Evolutionary conservation across 108 stramenopile species (phyloP).

Genomic region (Cyclostephanos tholiformis): DNA sequence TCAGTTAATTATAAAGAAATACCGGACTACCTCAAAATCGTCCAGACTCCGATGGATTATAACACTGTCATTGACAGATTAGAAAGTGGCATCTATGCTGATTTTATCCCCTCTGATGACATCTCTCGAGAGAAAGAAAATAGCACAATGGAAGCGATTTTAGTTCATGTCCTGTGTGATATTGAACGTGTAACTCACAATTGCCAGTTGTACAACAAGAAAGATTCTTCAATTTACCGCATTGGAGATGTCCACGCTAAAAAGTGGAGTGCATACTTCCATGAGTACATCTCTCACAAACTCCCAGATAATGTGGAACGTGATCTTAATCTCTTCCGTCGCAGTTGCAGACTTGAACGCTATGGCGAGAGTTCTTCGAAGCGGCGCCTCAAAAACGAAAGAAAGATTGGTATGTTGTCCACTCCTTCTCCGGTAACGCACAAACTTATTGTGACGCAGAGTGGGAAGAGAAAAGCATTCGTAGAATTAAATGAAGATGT

Average conservation of each 20-base stretch:
- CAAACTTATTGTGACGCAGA: background rate
- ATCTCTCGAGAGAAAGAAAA: slow-evolving; percentile 24
- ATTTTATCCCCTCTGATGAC: slow-evolving; percentile 22
- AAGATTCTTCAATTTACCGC: slow-evolving; percentile 26
- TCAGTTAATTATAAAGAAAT: slow-evolving; percentile 12
- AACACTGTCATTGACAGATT: slow-evolving; percentile 34
- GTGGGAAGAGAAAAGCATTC: background rate
- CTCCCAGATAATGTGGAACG: slow-evolving; percentile 31
- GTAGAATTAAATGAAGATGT: slow-evolving; percentile 7
- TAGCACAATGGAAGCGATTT: slow-evolving; percentile 41
- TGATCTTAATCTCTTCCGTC: slow-evolving; percentile 15
- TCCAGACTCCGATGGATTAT: slow-evolving; percentile 48
- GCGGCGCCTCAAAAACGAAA: slow-evolving; percentile 3
- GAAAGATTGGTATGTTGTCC: background rate
- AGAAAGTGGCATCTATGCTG: slow-evolving; percentile 35
- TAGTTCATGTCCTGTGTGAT: slow-evolving; percentile 37
- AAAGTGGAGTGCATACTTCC: slow-evolving; percentile 47
- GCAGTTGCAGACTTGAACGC: slow-evolving; percentile 10
- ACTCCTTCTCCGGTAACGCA: background rate
- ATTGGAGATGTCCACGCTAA: slow-evolving; percentile 32
- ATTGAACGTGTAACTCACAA: slow-evolving; percentile 40
- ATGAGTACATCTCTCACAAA: slow-evolving; percentile 18
- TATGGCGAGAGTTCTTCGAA: background rate
- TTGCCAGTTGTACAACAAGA: slow-evolving; percentile 34
- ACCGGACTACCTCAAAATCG: slow-evolving; percentile 23